Conservation (phyloP, 441 rosid genomes). For the Gossypium schwendimanii region DNA sequence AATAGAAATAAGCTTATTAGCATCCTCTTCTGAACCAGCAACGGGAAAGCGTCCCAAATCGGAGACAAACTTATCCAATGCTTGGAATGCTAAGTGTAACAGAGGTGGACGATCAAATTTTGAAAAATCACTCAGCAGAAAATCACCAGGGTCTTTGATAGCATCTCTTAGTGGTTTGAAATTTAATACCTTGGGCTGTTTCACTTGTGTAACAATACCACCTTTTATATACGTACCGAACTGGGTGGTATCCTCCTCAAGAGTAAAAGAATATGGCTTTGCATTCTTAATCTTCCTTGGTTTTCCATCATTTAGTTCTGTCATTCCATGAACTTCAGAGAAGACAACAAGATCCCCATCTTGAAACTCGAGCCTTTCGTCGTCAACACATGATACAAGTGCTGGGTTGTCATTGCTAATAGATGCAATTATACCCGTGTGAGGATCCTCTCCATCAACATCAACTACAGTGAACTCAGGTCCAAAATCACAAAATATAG, state of each 20-base stretch:
- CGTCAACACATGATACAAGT: conserved; percentile 82
- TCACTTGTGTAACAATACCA: conserved; percentile 95
- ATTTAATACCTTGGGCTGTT: conserved; percentile 73
- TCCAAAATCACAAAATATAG: conserved; percentile 91
- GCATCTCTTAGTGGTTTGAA: conserved; percentile 81
- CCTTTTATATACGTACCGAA: conserved; percentile 63
- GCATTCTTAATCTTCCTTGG: conserved; percentile 80
- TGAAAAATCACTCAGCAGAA: conserved; percentile 86
- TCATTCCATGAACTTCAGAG: conserved; percentile 94
- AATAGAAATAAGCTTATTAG: conserved; percentile 56
- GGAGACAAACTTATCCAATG: conserved; percentile 62
- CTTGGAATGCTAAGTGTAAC: conserved; percentile 88
- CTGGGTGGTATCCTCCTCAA: conserved; percentile 76
- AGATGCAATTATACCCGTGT: conserved; percentile 87
- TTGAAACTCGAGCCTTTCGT: conserved; percentile 93
- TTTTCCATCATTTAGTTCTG: conserved; percentile 82
- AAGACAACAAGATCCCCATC: conserved; percentile 88
- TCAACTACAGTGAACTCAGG: conserved; percentile 80
- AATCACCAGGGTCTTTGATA: conserved; percentile 82
- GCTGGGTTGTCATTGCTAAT: conserved; percentile 84
- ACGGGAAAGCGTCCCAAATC: conserved; percentile 63
- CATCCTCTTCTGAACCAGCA: conserved; percentile 90
- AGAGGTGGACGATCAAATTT: conserved; percentile 91
- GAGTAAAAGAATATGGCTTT: conserved; percentile 69
- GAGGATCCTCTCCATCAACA: conserved; percentile 91